Percentiles rank a stretch among this genome's conserved stretches.
Evolutionary conservation across 257 asterid genomes (phyloP).

Genomic region (Rauvolfia tetraphylla): DNA sequence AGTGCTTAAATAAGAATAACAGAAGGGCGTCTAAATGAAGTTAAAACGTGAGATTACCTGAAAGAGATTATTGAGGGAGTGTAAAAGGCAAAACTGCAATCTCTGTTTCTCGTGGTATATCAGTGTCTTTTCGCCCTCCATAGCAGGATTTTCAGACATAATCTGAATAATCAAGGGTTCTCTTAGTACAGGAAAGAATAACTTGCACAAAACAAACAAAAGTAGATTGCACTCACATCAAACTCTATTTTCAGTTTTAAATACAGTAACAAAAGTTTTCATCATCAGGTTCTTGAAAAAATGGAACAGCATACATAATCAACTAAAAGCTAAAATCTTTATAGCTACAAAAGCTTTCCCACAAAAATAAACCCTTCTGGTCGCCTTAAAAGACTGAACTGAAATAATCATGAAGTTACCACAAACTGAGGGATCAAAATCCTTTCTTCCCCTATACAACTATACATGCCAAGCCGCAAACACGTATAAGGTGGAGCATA

Average conservation of each 20-base stretch:
- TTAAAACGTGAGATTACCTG: constrained; percentile 48
- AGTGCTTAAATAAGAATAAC: neutral
- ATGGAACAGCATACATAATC: neutral
- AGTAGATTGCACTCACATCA: neutral
- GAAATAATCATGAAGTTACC: neutral
- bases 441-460: neutral
- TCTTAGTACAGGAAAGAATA: neutral
- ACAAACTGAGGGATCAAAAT: neutral
- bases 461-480: neutral
- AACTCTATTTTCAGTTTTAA: neutral
- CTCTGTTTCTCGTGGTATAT: constrained; percentile 88
- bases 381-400: neutral
- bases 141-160: constrained; percentile 15
- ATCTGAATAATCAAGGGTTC: neutral
- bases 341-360: neutral
- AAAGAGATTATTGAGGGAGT: constrained; percentile 88
- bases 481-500: neutral
- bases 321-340: neutral
- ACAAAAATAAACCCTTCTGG: neutral
- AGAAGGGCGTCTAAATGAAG: neutral
- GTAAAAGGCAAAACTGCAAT: constrained; percentile 78
- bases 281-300: neutral
- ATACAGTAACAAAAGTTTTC: neutral
- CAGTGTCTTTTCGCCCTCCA: constrained; percentile 39
- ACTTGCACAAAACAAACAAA: neutral